Conservation (phyloP, 2,329 filamentous ascomycete species). For the Beauveria medogensis region DNA sequence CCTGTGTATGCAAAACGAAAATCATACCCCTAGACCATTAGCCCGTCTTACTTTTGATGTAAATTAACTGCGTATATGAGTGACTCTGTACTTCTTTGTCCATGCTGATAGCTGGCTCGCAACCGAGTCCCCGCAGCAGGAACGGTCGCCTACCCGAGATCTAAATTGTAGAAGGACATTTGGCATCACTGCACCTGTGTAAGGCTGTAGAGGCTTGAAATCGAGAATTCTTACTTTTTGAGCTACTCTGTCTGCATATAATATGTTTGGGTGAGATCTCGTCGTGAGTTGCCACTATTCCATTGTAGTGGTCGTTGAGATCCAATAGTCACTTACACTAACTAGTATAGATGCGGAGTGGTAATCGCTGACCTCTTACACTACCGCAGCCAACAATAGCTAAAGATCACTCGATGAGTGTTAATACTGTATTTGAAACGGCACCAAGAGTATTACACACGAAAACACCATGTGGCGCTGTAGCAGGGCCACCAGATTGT, state of each 20-base stretch:
- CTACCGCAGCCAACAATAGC: no score
- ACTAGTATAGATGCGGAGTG: rapidly evolving
- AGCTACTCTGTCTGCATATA: background rate
- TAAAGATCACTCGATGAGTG: no score
- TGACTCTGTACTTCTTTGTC: background rate
- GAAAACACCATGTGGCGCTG: background rate
- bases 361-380: no score
- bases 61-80: background rate
- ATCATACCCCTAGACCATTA: constrained; percentile 13
- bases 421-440: no score
- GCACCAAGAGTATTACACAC: no score
- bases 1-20: constrained; percentile 11
- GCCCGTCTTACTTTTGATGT: background rate
- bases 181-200: background rate
- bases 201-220: no score
- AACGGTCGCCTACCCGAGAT: background rate
- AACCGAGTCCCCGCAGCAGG: background rate
- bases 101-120: no score
- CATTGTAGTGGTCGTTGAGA: no score
- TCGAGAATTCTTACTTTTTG: no score
- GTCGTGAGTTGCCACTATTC: no score
- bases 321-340: rapidly evolving
- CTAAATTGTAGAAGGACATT: no score
- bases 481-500: background rate
- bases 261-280: background rate